Base-by-base conservation (phyloP, 257 asterid species). In the Paulownia fortunei region DNA sequence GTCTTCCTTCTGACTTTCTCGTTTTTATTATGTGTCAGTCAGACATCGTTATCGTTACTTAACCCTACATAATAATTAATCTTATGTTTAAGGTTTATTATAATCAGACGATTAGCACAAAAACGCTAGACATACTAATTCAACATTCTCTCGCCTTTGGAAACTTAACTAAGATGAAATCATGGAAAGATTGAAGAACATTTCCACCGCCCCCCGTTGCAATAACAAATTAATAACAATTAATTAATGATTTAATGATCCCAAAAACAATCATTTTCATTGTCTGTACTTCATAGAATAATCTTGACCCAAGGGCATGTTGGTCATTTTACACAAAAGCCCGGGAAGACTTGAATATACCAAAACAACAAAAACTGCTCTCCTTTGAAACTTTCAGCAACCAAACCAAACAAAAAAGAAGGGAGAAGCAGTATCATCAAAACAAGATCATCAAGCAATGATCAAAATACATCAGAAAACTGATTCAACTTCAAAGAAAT, bases 321-420 rank as follows among this genome's bases (percentile, higher is more conserved):
- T 13, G 0, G 86, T 81, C 68, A 84, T 84, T 82, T 86, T 69
- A 1, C 5, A 1, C 6, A 32, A 3, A 27, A 12, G 3, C 63
- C 11, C 13, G 39, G 49, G 76, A 54, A 76, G 79, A 80, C 73
- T 73, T 73, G 69, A 76, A 74, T 78, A 76, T 80, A 82, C 82
- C 83, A 52, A 79, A 85, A 70, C 86, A 85, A 82, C 72, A 52
- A 63, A 88, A 84, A 85, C 92, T 80, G 84, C 92, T 84, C 90
- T 85, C 77, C 85, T 85, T 84, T 80, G 96, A 91, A 79, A 85
- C 54, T 82, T 85, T 89, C 96, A 84, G 83, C 89, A 71, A 75
- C 86, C 80, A 81, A 79, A 83, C 89, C 82, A 79, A 81, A 81
- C 69, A n/a, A 72, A 62, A 58, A 52, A 69, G 42, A 49, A 65